These are phyloP conservation scores for Coprinellus micaceus DNA, from an alignment of 768 basidiomycete species.

Conservation along the genomic window DNA sequence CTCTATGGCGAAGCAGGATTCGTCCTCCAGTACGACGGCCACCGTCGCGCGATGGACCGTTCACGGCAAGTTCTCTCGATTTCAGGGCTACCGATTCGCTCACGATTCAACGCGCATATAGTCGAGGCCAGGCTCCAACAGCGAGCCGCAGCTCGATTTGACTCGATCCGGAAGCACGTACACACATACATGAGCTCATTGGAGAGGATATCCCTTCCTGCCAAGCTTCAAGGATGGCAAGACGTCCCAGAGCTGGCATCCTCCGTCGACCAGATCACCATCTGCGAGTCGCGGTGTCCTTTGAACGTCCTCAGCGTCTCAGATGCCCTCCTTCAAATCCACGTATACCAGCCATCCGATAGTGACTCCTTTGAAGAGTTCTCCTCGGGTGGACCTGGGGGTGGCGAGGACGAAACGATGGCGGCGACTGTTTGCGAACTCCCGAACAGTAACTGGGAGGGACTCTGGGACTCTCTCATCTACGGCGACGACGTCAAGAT, in stretches of 20 bases:
- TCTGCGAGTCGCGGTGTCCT: slow-evolving; percentile 69
- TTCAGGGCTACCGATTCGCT: neutral
- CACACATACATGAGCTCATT: slow-evolving; percentile 53
- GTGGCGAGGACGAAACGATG: slow-evolving; percentile 74
- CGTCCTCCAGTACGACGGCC: neutral
- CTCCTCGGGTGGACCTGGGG: slow-evolving; percentile 47
- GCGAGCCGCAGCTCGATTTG: slow-evolving; percentile 68
- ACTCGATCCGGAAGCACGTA: slow-evolving; percentile 67
- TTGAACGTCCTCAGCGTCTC: slow-evolving; percentile 48
- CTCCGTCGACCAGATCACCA: slow-evolving; percentile 72
- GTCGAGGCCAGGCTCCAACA: slow-evolving; percentile 81
- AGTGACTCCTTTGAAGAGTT: slow-evolving; percentile 72
- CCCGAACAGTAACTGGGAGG: slow-evolving; percentile 80
- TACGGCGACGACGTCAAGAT: slow-evolving; percentile 82
- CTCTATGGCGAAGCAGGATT: neutral
- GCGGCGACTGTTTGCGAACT: slow-evolving; percentile 89
- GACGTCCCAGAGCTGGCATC: slow-evolving; percentile 64
- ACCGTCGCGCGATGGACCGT: slow-evolving; percentile 51
- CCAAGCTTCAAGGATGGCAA: slow-evolving; percentile 75
- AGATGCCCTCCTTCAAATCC: slow-evolving; percentile 68
- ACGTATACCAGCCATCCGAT: slow-evolving; percentile 82
- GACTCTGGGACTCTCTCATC: slow-evolving; percentile 90
- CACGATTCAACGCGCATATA: slow-evolving; percentile 23
- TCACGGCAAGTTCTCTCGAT: slow-evolving; percentile 44
- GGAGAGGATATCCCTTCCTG: slow-evolving; percentile 66